Conservation (phyloP, 768 basidiomycete genomes). For the Tricholoma terreum region DNA sequence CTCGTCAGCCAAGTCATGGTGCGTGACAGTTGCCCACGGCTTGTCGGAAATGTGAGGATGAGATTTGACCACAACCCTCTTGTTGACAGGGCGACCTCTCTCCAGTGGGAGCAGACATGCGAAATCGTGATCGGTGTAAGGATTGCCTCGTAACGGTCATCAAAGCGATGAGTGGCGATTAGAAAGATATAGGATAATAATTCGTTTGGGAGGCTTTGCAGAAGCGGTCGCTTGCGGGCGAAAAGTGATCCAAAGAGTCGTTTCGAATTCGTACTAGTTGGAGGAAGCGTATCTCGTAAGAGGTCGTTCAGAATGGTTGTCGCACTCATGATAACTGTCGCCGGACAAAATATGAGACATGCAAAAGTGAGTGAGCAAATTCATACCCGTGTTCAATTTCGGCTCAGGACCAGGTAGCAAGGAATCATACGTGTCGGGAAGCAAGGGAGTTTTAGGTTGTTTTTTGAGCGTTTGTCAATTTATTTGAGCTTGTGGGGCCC, state of each 20-base stretch:
- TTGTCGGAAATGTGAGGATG: conserved; percentile 41
- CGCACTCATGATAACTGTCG: conserved; percentile 3
- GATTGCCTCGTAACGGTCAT: conserved; percentile 23
- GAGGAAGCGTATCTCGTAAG: conserved; percentile 11
- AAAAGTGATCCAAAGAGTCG: conserved; percentile 17
- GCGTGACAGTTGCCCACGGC: conserved; percentile 34
- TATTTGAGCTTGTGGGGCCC: neutral
- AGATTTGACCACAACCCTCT: conserved; percentile 52
- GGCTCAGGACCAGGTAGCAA: neutral
- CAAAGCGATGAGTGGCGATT: conserved; percentile 23
- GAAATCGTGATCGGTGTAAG: conserved; percentile 34
- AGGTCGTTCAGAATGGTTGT: conserved; percentile 11
- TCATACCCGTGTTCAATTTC: neutral
- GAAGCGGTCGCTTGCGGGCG: conserved; percentile 3
- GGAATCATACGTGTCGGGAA: neutral
- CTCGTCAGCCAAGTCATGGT: conserved; percentile 38
- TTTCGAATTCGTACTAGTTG: conserved; percentile 11
- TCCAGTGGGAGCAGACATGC: conserved; percentile 51
- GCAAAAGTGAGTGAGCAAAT: conserved; percentile 1
- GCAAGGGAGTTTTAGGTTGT: neutral
- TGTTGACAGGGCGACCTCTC: conserved; percentile 42
- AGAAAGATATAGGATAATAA: conserved; percentile 34
- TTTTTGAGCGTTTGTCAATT: neutral
- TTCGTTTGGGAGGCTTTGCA: conserved; percentile 33
- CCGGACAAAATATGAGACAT: neutral